phyloP scores from a whole-genome alignment of 495 filamentous ascomycete genomes.

The Penicillium ochrochloron region DNA sequence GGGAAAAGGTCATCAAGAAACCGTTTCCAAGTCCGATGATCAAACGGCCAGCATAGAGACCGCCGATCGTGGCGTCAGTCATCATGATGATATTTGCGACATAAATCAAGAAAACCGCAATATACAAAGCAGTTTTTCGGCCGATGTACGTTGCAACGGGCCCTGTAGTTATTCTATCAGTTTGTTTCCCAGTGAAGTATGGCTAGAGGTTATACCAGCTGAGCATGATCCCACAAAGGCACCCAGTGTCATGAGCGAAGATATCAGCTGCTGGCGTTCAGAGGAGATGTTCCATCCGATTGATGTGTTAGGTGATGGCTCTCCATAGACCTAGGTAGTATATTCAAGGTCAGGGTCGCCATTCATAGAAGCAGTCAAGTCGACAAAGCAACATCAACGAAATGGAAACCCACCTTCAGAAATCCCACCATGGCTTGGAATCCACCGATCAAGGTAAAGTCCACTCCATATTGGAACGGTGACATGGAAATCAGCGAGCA shows the following conservation, averaged over 20 bases:
- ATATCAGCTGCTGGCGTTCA: constrained; percentile 48
- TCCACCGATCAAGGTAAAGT: constrained; percentile 65
- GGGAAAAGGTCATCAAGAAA: constrained; percentile 62
- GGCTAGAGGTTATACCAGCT: constrained; percentile 23
- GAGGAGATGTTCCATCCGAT: constrained; percentile 60
- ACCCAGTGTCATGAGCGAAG: constrained; percentile 60
- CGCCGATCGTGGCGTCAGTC: constrained; percentile 54
- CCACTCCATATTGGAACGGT: constrained; percentile 67
- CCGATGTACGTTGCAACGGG: constrained; percentile 53
- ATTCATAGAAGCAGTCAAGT: background rate
- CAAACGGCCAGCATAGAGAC: constrained; percentile 59
- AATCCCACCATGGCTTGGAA: constrained; percentile 68
- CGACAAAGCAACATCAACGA: background rate
- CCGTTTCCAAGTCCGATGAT: constrained; percentile 62
- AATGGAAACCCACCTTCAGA: constrained; percentile 42
- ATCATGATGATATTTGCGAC: constrained; percentile 62
- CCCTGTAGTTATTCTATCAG: constrained; percentile 28
- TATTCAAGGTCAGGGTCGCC: background rate
- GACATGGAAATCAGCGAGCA: constrained; percentile 30
- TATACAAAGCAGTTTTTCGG: constrained; percentile 53
- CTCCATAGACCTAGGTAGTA: constrained; percentile 21
- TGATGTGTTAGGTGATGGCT: constrained; percentile 43
- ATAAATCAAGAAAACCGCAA: constrained; percentile 53
- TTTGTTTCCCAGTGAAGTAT: constrained; percentile 3
- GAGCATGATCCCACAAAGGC: constrained; percentile 61